These are phyloP conservation scores for Russula virescens DNA, from an alignment of 768 basidiomycete species.

Conservation along the genomic window DNA sequence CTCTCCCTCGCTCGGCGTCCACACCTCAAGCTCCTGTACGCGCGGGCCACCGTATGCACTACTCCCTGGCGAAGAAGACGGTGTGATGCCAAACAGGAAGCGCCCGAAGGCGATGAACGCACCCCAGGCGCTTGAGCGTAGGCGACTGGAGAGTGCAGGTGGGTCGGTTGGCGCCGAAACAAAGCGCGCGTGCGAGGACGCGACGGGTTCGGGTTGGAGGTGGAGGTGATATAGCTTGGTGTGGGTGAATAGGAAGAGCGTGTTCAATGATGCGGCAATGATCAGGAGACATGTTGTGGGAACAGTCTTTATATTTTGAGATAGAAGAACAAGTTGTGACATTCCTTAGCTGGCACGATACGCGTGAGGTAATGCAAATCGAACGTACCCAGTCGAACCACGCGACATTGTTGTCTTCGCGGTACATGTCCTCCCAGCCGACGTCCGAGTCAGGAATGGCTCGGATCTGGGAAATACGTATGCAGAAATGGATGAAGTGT, in stretches of 20 bases:
- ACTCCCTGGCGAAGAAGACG: constrained; percentile 25
- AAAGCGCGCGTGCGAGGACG: constrained; percentile 65
- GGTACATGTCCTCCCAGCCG: constrained; percentile 76
- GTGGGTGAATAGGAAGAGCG: constrained; percentile 64
- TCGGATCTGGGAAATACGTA: constrained; percentile 54
- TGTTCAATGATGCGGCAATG: constrained; percentile 49
- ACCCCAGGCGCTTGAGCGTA: constrained; percentile 39
- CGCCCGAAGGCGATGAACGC: constrained; percentile 53
- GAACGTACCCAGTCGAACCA: constrained; percentile 79
- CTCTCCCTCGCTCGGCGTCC: constrained; percentile 72
- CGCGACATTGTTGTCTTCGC: constrained; percentile 52
- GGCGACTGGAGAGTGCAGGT: constrained; percentile 32
- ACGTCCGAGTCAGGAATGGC: constrained; percentile 58
- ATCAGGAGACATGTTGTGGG: constrained; percentile 56
- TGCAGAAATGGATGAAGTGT: constrained; percentile 63
- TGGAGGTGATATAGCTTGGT: constrained; percentile 65
- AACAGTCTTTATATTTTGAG: constrained; percentile 44
- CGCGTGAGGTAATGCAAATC: not conserved
- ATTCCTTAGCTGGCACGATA: not conserved
- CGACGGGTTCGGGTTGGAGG: constrained; percentile 54
- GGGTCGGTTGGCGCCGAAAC: constrained; percentile 45
- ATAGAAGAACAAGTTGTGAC: not conserved
- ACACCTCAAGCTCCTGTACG: constrained; percentile 75
- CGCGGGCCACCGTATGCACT: constrained; percentile 27
- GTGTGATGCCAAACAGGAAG: constrained; percentile 59